phyloP scores from a whole-genome alignment of 179 eudicot species.

The Camellia oleifera region DNA sequence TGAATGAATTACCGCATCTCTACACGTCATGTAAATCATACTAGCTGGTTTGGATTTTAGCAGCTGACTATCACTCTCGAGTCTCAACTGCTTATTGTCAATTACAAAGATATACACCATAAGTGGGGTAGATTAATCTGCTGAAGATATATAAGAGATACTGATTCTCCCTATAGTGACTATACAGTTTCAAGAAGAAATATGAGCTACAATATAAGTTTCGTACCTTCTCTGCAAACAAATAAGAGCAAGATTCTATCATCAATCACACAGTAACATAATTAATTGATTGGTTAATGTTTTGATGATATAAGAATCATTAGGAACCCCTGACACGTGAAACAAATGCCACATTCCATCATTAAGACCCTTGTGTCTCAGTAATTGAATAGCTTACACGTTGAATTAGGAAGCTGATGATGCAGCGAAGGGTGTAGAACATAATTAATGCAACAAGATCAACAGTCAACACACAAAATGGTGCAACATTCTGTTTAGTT shows the following conservation, averaged over 20 bases:
- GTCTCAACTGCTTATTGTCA: neutral
- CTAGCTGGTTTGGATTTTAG: neutral
- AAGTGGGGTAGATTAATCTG: neutral
- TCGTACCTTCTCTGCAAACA: neutral
- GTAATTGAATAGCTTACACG: too few relatives aligned
- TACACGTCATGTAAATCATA: neutral
- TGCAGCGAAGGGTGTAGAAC: too few relatives aligned
- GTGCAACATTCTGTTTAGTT: too few relatives aligned
- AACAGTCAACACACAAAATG: too few relatives aligned
- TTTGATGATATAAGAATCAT: neutral
- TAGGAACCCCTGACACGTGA: neutral
- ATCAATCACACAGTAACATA: neutral
- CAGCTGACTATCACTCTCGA: neutral
- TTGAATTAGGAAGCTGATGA: too few relatives aligned
- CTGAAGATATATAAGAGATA: neutral
- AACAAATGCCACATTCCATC: neutral
- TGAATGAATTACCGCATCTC: neutral
- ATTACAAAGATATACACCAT: neutral
- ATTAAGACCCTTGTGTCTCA: too few relatives aligned
- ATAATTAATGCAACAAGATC: too few relatives aligned
- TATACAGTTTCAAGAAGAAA: neutral
- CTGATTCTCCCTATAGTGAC: neutral
- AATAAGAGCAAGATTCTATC: neutral
- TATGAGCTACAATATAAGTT: neutral
- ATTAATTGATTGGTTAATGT: neutral